Conservation (phyloP, 2,329 filamentous ascomycete genomes). For the Nigrospora sphaerica region DNA sequence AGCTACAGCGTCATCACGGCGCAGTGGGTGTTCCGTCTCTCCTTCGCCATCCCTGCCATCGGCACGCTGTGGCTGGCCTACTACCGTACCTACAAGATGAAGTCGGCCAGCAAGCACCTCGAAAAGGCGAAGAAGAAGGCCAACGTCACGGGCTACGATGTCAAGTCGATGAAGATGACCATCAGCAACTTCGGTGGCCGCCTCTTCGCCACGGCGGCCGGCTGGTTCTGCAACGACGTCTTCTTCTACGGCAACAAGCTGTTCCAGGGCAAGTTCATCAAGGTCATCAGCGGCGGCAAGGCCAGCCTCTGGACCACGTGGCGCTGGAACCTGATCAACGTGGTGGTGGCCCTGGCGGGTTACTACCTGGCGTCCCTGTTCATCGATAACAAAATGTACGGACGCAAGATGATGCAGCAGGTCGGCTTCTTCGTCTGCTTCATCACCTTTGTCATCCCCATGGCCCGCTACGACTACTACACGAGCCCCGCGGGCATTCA, state of each 20-base stretch:
- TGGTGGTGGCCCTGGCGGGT: constrained; percentile 74
- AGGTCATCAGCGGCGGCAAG: constrained; percentile 63
- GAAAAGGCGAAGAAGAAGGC: constrained; percentile 75
- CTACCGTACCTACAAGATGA: constrained; percentile 95
- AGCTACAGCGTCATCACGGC: constrained; percentile 73
- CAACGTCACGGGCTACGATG: constrained; percentile 86
- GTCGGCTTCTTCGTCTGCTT: constrained; percentile 90
- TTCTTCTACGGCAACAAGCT: constrained; percentile 99
- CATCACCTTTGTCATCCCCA: constrained; percentile 86
- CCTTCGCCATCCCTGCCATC: constrained; percentile 83
- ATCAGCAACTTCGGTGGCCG: constrained; percentile 80
- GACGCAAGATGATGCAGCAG: constrained; percentile 94
- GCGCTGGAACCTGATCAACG: constrained; percentile 90
- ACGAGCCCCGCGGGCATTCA: constrained; percentile 64
- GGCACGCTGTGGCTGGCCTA: constrained; percentile 94
- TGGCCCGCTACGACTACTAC: constrained; percentile 84
- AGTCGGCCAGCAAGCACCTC: constrained; percentile 76
- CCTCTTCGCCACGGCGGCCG: constrained; percentile 75
- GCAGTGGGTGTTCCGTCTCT: constrained; percentile 88
- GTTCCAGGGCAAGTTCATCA: constrained; percentile 88
- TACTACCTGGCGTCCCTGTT: constrained; percentile 87
- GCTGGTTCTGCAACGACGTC: constrained; percentile 95
- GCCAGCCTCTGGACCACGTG: constrained; percentile 76
- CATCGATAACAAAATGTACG: constrained; percentile 95
- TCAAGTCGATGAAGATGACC: constrained; percentile 72